Conservation (phyloP, 2,329 filamentous ascomycete species). For the Verticillium dahliae region DNA sequence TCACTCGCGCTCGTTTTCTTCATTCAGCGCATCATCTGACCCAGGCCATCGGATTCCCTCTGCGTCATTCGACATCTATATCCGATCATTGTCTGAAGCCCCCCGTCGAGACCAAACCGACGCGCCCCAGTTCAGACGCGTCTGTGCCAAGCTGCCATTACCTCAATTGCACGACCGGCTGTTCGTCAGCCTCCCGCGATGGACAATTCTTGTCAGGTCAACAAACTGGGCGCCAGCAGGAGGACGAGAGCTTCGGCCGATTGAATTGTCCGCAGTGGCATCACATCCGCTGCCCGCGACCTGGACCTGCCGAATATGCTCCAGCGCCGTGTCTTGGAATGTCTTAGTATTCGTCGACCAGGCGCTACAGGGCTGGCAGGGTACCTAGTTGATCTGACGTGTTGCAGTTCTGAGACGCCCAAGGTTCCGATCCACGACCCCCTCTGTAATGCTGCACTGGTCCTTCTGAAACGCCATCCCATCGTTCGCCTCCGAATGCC, state of each 20-base stretch:
- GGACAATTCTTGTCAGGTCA: neutral
- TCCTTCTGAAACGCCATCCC: neutral
- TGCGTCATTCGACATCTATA: neutral
- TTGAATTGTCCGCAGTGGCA: neutral
- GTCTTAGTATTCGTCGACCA: neutral
- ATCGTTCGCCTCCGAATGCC: neutral
- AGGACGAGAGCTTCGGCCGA: neutral
- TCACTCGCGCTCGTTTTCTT: neutral
- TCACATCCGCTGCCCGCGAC: neutral
- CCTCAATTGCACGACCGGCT: neutral
- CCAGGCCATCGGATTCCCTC: neutral
- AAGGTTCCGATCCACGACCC: neutral
- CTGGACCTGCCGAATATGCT: neutral
- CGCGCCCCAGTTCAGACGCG: neutral
- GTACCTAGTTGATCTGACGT: neutral
- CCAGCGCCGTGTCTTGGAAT: neutral
- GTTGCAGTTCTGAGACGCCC: neutral
- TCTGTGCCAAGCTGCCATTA: neutral
- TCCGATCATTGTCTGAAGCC: neutral
- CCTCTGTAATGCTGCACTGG: neutral
- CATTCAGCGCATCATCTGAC: neutral
- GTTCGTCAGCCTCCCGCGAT: neutral
- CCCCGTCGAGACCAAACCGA: neutral
- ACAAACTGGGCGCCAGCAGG: neutral
- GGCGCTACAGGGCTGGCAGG: neutral